These are phyloP conservation scores for Lactifluus subvellereus DNA, from an alignment of 768 basidiomycete species.

Conservation along the genomic window DNA sequence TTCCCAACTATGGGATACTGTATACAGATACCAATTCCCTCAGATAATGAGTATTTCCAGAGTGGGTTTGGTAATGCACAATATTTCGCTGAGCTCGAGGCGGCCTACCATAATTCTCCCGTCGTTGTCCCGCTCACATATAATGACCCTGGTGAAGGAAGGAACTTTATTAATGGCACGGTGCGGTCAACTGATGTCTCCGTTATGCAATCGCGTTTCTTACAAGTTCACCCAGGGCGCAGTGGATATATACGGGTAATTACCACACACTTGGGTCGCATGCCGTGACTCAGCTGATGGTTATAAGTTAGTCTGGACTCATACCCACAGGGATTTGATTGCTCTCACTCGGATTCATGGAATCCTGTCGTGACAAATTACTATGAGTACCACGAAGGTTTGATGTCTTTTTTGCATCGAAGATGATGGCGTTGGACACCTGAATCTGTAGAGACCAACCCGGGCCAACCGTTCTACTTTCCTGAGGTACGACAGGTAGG, in stretches of 20 bases:
- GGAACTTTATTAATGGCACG: slow-evolving; percentile 66
- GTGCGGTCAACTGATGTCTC: slow-evolving; percentile 32
- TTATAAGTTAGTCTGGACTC: slow-evolving; percentile 37
- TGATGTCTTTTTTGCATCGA: slow-evolving; percentile 4
- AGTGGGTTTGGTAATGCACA: slow-evolving; percentile 37
- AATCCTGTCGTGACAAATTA: slow-evolving; percentile 57
- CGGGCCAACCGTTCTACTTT: slow-evolving; percentile 59
- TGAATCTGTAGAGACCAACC: slow-evolving; percentile 32
- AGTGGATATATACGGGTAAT: slow-evolving; percentile 69
- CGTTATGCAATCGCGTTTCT: background rate
- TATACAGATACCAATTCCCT: background rate
- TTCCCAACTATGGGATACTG: background rate
- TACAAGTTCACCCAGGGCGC: slow-evolving; percentile 42
- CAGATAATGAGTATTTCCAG: slow-evolving; percentile 75
- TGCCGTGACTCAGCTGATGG: background rate
- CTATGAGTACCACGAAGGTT: slow-evolving; percentile 51
- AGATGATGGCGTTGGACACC: background rate
- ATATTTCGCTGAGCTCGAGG: slow-evolving; percentile 61
- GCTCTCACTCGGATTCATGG: slow-evolving; percentile 67
- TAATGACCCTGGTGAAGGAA: slow-evolving; percentile 56
- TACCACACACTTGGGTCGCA: background rate
- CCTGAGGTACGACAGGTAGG: slow-evolving; percentile 47
- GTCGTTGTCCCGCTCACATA: slow-evolving; percentile 70
- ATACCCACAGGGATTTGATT: slow-evolving; percentile 78
- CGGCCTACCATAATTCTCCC: slow-evolving; percentile 45